Base-by-base conservation (phyloP, 441 rosid species). In the Erodium trifolium region DNA sequence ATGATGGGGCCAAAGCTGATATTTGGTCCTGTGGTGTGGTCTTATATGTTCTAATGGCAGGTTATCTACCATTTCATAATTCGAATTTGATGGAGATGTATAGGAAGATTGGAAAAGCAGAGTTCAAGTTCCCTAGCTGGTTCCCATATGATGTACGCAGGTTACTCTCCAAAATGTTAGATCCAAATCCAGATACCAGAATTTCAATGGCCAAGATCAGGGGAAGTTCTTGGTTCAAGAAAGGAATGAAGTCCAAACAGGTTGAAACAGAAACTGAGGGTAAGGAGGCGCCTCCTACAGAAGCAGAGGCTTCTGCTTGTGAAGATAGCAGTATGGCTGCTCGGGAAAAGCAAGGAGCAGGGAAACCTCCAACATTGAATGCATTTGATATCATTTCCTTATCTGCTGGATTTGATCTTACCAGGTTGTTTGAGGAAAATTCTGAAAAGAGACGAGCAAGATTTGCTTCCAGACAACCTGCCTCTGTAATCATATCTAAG, bases 1-100 rank as follows among this genome's bases (percentile, higher is more conserved):
- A 89, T 12, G 92, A 87, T 9, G 93, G 93, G 0, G 93, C 96
- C 0, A 89, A 91, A 71, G 97, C 88, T 1, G 97, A 91, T 79
- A 82, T 85, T 0, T 91, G 97, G 97, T 91, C 97, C 0, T 91
- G 97, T 68, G 96, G 97, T 8, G 97, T 91, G 23, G 82, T 91
- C 65, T 73, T 89, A 31, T 89, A 82, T 59, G 96, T 85, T 4
- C 86, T 91, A 9, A 86, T 91, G 29, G 92, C 96, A 5, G 97
- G 97, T 0, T 91, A 80, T 49, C 79, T 91, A 66, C 96, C 97
- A 1, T 91, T 91, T 75, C 96, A 82, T 14, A 87, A 86, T 0
- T 93, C 84, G 80, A 91, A 91, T 63, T 18, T 89, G 0, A 85
- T 88, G 91, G 83, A 76, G 11, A 85, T 92, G 97, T 92, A 89